Evolutionary conservation across 129 eudicot genomes (phyloP).

Genomic region (Lactuca saligna): DNA sequence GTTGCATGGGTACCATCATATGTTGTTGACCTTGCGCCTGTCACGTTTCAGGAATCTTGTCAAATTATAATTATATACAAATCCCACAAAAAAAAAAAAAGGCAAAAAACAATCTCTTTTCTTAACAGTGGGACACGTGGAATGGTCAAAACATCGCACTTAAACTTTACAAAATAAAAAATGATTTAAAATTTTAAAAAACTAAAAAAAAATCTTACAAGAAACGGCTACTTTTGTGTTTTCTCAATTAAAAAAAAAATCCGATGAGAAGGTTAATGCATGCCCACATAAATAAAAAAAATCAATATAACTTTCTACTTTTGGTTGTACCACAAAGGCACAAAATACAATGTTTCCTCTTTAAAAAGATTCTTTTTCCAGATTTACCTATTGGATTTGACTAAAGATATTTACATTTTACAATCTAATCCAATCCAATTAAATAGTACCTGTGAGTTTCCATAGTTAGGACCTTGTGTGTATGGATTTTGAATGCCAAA

Average conservation of each 20-base stretch:
- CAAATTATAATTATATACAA: slow-evolving; percentile 17
- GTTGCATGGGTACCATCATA: slow-evolving; percentile 60
- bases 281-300: too few relatives aligned
- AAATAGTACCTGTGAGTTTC: slow-evolving; percentile 57
- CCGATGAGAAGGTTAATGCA: background rate
- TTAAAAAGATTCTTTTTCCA: background rate
- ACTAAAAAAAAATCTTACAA: too few relatives aligned
- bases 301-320: background rate
- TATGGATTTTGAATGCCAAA: slow-evolving; percentile 57
- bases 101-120: too few relatives aligned
- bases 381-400: background rate
- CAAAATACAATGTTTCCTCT: background rate
- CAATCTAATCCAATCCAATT: background rate
- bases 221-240: too few relatives aligned
- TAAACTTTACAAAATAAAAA: too few relatives aligned
- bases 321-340: background rate
- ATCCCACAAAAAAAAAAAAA: background rate
- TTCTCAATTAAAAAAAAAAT: too few relatives aligned
- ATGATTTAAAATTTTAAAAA: too few relatives aligned
- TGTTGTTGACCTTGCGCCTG: slow-evolving; percentile 57
- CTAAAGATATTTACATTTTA: background rate
- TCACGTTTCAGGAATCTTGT: slow-evolving; percentile 9
- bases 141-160: too few relatives aligned
- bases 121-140: too few relatives aligned
- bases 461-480: slow-evolving; percentile 63